Evolutionary conservation across 225 moss, liverwort and hornwort species (phyloP), one percentile per base, ranked within the genome.

Genomic region (Pseudisothecium myosuroides): DNA sequence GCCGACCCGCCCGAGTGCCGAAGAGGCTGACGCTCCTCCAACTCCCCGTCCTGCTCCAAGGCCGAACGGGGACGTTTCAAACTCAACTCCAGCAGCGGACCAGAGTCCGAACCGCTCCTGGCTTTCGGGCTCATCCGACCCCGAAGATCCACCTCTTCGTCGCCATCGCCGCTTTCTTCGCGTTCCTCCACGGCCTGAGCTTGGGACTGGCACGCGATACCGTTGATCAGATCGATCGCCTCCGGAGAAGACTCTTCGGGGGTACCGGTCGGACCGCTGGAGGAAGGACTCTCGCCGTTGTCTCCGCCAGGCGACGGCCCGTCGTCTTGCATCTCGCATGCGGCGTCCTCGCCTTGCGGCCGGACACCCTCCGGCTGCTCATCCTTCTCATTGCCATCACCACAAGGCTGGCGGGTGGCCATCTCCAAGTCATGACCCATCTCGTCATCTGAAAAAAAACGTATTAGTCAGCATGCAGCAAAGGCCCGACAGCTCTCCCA

Each of bases 351-450:
- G 47, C 87, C 90, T 87, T 88, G 61, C 81, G 73, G 81, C 22
- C 86, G 86, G 32, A 59, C 89, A 31, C 86, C 88, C 62, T 77
- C 84, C 74, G 87, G 37, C 56, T 92, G 88, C 67, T 78, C 87
- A 14, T 26, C 76, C 52, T 94, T 87, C 69, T 92, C 91, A 2
- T 89, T 54, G 49, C 87, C 93, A 24, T 83, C 90, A 63, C 78
- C 74, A 21, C 80, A 87, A 69, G 95, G 77, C 79, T 92, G 94
- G 26, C 95, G 95, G 29, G 95, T 98, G 54, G 97, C 98, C 96
- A 98, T 97, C 91, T 96, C 96, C 81, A 97, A 87, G 81, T 98
- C 97, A 54, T 98, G 98, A 22, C 98, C 98, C 98, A 98, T 98
- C 84, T 95, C 93, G 69, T 89, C 88, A 79, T 97, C 96, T 98